These are phyloP conservation scores for Borealophlyctis nickersoniae DNA, from an alignment of 192 early-diverging fungal genomes.

Conservation along the genomic window DNA sequence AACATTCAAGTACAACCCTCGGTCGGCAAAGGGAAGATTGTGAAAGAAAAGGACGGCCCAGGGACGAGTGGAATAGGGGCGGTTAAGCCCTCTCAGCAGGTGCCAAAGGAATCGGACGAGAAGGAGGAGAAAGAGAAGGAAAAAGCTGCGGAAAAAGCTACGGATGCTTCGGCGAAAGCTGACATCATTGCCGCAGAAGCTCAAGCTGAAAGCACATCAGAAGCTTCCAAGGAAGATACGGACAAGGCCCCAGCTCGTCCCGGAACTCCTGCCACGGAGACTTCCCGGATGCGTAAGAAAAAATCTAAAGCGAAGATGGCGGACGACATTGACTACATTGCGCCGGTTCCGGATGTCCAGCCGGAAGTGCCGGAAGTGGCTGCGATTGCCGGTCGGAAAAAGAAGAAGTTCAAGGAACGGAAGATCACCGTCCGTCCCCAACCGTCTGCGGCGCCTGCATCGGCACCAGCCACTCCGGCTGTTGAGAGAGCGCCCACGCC, in stretches of 20 bases:
- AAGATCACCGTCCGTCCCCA: conserved; percentile 5
- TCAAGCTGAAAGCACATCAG: no score
- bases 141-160: conserved; percentile 2
- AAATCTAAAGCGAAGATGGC: conserved; percentile 4
- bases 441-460: no score
- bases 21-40: no score
- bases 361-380: conserved; percentile 20
- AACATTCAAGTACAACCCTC: no score
- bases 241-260: no score
- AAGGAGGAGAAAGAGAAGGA: conserved; percentile 2
- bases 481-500: no score
- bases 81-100: not conserved
- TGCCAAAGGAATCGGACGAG: no score
- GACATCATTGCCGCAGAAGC: not conserved
- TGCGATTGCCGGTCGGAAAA: conserved; percentile 25
- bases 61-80: no score
- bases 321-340: not conserved
- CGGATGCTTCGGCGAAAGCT: not conserved
- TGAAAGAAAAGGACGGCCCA: no score
- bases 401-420: conserved; percentile 27
- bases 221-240: no score
- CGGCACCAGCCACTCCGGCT: no score
- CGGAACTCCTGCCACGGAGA: not conserved
- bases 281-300: conserved; percentile 4
- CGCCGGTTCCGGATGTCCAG: not conserved